phyloP scores from a whole-genome alignment of 2,329 filamentous ascomycete genomes.

The Aspergillus eucalypticola region DNA sequence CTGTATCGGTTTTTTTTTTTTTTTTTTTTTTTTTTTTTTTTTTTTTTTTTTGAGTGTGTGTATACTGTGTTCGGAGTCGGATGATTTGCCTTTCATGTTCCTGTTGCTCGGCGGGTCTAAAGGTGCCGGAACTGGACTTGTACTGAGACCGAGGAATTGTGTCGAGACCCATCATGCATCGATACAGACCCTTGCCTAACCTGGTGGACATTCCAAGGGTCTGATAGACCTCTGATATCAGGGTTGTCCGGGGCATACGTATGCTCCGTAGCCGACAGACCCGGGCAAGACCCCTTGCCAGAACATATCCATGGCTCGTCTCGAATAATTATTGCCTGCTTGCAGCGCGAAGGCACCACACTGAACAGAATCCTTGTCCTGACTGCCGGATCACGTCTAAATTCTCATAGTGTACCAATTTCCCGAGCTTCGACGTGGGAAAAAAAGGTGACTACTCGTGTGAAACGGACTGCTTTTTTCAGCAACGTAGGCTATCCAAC shows the following conservation, averaged over 20 bases:
- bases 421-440: not conserved
- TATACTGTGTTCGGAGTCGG: too few relatives aligned
- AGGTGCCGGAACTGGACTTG: not conserved
- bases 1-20: too few relatives aligned
- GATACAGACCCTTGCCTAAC: not conserved
- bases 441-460: too few relatives aligned
- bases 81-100: too few relatives aligned
- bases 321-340: not conserved
- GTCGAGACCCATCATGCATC: not conserved
- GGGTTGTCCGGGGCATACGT: constrained; percentile 1
- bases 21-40: too few relatives aligned
- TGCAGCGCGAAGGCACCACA: not conserved
- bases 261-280: not conserved
- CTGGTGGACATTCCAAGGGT: not conserved
- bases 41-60: too few relatives aligned
- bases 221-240: not conserved
- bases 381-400: not conserved
- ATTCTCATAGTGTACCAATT: not conserved
- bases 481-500: not conserved
- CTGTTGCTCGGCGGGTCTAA: not conserved
- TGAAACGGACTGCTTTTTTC: too few relatives aligned
- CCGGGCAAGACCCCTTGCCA: not conserved
- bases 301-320: not conserved
- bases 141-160: not conserved
- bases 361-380: accelerated